Base-by-base conservation (phyloP, 2,329 filamentous ascomycete species). In the Dactylellina parvicollis region DNA sequence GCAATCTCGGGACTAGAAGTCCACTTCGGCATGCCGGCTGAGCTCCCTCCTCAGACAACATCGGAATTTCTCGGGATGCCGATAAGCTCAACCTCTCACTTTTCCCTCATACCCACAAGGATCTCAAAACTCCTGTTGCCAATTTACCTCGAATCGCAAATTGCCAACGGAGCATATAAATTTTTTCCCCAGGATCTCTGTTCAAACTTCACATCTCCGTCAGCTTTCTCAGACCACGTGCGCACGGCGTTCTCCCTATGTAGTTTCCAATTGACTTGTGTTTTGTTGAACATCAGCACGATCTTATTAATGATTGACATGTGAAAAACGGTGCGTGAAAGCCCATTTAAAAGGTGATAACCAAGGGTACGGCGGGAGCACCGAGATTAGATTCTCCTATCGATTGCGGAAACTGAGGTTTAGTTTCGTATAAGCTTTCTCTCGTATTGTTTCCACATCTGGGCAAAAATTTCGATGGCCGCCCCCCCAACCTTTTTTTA, bases 1-100 rank as follows among this genome's bases (percentile, higher is more conserved):
- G n/a, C n/a, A n/a, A n/a, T n/a, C n/a, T n/a, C n/a, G n/a, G n/a
- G n/a, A n/a, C n/a, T n/a, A n/a, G n/a, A n/a, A n/a, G n/a, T n/a
- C n/a, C n/a, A n/a, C 34, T 22, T 69, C 64, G 64, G 64, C 47
- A 69, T 61, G 54, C 64, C 64, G 64, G 55, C 16, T 18, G 64
- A 69, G 64, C 64, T 69, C 64, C n/a, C 64, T 69, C 47, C 55
- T 16, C 32, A 28, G 16, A 24, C 20, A 34, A 32, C 42, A 57
- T 57, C 57, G 57, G 61, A 34, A 47, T 34, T 34, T 54, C 36
- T 69, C 64, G 64, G 64, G 64, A 56, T 65, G 24, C 64, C 64
- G 64, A 69, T 40, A 26, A 56, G 38, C 36, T 26, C 34, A 44
- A 18, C 20, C 40, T 44, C 40, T 20, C 9, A 34, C 5, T 22